A percentile compares a stretch with the other conserved stretches of the same genome.
These are phyloP conservation scores for Gastrodia elata DNA, from an alignment of 106 monocot species.

Conservation along the genomic window DNA sequence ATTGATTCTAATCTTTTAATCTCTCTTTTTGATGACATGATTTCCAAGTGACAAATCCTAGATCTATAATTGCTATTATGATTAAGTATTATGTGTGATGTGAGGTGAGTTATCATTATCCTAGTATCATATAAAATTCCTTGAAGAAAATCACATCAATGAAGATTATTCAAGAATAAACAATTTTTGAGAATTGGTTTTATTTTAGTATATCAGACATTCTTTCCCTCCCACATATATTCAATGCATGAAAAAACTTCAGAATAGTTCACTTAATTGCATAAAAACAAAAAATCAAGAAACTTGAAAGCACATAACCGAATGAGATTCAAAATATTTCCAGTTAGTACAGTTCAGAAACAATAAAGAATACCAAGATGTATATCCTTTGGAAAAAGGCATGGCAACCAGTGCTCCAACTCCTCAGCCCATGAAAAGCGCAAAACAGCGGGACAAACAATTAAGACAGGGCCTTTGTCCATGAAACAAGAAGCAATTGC, in stretches of 20 bases:
- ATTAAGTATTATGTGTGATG: too few species aligned
- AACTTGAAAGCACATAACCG: background rate
- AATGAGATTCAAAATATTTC: background rate
- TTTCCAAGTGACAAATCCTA: too few species aligned
- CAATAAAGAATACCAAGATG: constrained; percentile 64
- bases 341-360: background rate
- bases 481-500: constrained; percentile 78
- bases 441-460: constrained; percentile 92
- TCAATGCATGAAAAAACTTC: background rate
- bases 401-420: constrained; percentile 85
- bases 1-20: too few species aligned
- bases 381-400: constrained; percentile 74
- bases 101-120: too few species aligned
- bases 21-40: too few species aligned
- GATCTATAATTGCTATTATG: too few species aligned
- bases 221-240: background rate
- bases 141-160: too few species aligned
- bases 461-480: constrained; percentile 60
- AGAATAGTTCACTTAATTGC: background rate
- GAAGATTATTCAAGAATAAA: too few species aligned
- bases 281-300: background rate
- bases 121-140: too few species aligned
- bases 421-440: constrained; percentile 98
- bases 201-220: too few species aligned
- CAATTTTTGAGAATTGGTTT: too few species aligned